Evolutionary conservation across 1,284 basidiomycete species (phyloP).

Genomic region (Schizophyllum amplum): DNA sequence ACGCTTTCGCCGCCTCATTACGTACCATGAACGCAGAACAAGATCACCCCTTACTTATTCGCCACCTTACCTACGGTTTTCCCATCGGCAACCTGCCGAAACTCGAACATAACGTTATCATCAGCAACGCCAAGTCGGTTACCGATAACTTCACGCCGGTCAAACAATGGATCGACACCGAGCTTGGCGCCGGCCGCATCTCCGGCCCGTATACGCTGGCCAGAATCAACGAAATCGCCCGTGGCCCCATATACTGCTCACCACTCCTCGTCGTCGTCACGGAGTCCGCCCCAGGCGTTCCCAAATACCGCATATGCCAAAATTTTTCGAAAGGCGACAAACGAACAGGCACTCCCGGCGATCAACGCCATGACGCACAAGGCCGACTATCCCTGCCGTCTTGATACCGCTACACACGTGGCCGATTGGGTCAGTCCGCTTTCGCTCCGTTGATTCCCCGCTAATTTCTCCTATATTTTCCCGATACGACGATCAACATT

Average conservation of each 20-base stretch:
- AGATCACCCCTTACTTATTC: conserved; percentile 5
- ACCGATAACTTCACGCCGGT: conserved; percentile 2
- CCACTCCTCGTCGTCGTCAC: conserved; percentile 6
- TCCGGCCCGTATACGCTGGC: conserved; percentile 8
- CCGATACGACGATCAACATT: too few species aligned
- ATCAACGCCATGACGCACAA: background rate
- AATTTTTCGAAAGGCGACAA: conserved; percentile 6
- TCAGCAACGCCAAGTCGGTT: conserved; percentile 6
- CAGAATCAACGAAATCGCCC: conserved; percentile 1
- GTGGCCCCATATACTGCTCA: conserved; percentile 8
- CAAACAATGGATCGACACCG: too few species aligned
- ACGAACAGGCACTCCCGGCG: background rate
- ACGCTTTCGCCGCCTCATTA: conserved; percentile 2
- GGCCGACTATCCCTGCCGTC: conserved; percentile 6
- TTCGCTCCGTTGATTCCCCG: too few species aligned
- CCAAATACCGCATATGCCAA: conserved; percentile 6
- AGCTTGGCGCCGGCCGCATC: conserved; percentile 3
- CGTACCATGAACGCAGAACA: background rate
- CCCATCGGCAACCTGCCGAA: conserved; percentile 9
- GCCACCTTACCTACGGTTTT: conserved; percentile 9
- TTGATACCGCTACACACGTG: background rate
- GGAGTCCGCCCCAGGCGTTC: conserved; percentile 1
- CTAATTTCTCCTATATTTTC: too few species aligned
- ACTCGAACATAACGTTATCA: conserved; percentile 5
- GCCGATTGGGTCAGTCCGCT: too few species aligned